Evolutionary conservation across 768 basidiomycete species (phyloP).

Genomic region (Trametes sanguinea): DNA sequence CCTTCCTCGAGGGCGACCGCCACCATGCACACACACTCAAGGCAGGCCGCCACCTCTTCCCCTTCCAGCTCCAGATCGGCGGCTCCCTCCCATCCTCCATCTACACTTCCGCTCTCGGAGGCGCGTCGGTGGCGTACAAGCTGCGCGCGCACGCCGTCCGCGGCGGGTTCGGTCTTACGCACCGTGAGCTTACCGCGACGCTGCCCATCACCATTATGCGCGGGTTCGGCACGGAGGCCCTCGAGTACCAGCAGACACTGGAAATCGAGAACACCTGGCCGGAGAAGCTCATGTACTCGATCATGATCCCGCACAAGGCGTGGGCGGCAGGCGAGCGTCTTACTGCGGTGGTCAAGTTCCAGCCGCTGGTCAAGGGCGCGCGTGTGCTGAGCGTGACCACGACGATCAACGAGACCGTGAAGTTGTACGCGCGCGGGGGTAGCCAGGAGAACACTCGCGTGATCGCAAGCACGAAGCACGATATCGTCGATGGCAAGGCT

Average conservation of each 20-base stretch:
- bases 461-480: constrained; percentile 66
- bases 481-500: constrained; percentile 62
- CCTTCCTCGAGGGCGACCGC: constrained; percentile 85
- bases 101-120: constrained; percentile 51
- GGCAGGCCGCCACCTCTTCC: constrained; percentile 92
- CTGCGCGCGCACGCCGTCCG: constrained; percentile 84
- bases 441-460: constrained; percentile 61
- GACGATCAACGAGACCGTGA: constrained; percentile 73
- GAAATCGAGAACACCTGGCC: constrained; percentile 99
- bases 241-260: constrained; percentile 94
- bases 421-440: constrained; percentile 55
- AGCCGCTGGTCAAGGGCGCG: constrained; percentile 84
- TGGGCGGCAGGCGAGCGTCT: constrained; percentile 90
- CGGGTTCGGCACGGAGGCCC: constrained; percentile 74
- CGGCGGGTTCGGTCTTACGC: constrained; percentile 57
- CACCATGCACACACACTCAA: constrained; percentile 85
- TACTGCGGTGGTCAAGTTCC: constrained; percentile 82
- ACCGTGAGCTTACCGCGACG: constrained; percentile 61
- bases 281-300: constrained; percentile 93
- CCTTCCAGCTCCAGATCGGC: constrained; percentile 85
- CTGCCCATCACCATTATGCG: constrained; percentile 69
- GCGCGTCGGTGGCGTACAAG: constrained; percentile 81
- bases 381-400: constrained; percentile 66
- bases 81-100: constrained; percentile 84
- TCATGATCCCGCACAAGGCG: constrained; percentile 93